These are phyloP conservation scores for Fimicolochytrium jonesii DNA, from an alignment of 192 early-diverging fungal species.

Conservation along the genomic window DNA sequence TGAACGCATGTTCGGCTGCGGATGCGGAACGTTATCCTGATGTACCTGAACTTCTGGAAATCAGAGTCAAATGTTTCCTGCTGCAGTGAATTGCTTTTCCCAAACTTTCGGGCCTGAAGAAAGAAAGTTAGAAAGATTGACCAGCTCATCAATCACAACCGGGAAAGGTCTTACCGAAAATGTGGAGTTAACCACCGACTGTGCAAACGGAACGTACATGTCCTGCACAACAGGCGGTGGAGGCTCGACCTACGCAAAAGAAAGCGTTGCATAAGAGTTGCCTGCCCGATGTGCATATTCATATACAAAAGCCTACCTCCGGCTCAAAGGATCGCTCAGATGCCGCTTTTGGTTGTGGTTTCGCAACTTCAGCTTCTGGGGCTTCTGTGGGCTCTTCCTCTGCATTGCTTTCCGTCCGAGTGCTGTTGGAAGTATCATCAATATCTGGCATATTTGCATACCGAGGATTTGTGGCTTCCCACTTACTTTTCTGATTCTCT, in stretches of 20 bases:
- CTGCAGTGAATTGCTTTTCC: not conserved
- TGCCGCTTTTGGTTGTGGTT: not conserved
- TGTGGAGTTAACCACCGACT: conserved; percentile 16
- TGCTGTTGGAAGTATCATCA: too few species aligned
- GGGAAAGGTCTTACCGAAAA: conserved; percentile 30
- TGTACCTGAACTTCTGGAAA: conserved; percentile 16
- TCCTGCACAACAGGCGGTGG: conserved; percentile 19
- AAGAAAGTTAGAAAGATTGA: not conserved
- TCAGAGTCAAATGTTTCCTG: conserved; percentile 18
- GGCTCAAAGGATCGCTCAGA: not conserved
- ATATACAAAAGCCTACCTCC: too few species aligned
- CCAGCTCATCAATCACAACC: not conserved
- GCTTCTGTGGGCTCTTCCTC: not conserved
- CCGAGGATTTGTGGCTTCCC: too few species aligned
- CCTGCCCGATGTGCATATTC: too few species aligned
- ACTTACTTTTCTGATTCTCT: too few species aligned
- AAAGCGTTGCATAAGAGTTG: too few species aligned
- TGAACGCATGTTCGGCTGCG: not conserved
- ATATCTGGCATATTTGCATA: too few species aligned
- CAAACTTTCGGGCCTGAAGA: conserved; percentile 18
- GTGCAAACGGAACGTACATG: conserved; percentile 27
- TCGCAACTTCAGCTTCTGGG: not conserved
- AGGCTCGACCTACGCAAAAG: too few species aligned
- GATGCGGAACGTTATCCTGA: too few species aligned
- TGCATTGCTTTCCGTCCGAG: not conserved